Conservation (phyloP, 1,139 yeast species). For the Cylindricascospora bacillispora region DNA sequence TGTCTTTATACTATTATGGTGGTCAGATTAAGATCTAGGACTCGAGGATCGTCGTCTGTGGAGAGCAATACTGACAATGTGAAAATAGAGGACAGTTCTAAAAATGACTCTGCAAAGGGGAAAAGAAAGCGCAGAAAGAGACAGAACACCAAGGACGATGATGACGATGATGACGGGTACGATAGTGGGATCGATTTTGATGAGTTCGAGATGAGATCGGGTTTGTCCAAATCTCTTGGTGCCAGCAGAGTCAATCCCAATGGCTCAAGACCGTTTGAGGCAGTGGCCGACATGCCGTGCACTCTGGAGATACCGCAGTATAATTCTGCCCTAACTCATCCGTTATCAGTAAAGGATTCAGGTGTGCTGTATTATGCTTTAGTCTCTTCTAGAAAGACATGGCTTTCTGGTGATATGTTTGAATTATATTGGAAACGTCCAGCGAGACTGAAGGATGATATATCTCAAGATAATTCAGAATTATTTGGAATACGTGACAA, state of each 20-base stretch:
- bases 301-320: conserved; percentile 51
- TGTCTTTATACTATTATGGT: too few relatives aligned
- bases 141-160: conserved; percentile 1
- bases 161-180: conserved; percentile 1
- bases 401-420: conserved; percentile 65
- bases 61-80: too few relatives aligned
- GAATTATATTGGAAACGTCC: conserved; percentile 64
- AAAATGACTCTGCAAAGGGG: too few relatives aligned
- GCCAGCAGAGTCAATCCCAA: too few relatives aligned
- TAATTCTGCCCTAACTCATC: conserved; percentile 39
- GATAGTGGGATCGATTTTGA: conserved; percentile 1
- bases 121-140: conserved; percentile 1
- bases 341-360: conserved; percentile 60
- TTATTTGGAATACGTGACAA: conserved; percentile 45
- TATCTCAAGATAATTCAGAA: conserved; percentile 34
- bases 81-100: too few relatives aligned
- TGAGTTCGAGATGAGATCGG: too few relatives aligned
- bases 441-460: conserved; percentile 6
- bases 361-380: conserved; percentile 62
- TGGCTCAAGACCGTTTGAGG: conserved; percentile 28
- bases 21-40: too few relatives aligned
- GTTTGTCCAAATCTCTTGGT: too few relatives aligned
- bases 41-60: too few relatives aligned
- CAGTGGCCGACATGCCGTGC: conserved; percentile 59
- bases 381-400: conserved; percentile 60